Evolutionary conservation across 2,329 filamentous ascomycete species (phyloP).

Genomic region (Fonsecaea pedrosoi): DNA sequence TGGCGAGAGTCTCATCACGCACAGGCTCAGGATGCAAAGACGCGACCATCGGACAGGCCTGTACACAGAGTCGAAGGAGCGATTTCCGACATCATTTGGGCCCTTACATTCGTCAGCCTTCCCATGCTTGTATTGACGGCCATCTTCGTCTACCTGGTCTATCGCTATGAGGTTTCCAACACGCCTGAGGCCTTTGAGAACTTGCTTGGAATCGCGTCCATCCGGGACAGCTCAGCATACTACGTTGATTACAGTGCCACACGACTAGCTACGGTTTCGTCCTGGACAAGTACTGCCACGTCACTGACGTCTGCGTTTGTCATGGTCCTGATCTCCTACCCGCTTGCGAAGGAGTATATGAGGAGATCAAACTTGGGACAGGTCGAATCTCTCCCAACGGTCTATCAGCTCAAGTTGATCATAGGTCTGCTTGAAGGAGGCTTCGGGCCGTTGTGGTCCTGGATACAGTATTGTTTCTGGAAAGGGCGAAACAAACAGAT

Average conservation of each 20-base stretch:
- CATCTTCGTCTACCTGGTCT: conserved; percentile 22
- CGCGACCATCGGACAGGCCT: neutral
- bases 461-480: conserved; percentile 14
- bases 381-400: conserved; percentile 7
- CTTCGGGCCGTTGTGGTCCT: conserved; percentile 5
- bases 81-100: conserved; percentile 22
- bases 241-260: conserved; percentile 37
- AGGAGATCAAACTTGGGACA: conserved; percentile 14
- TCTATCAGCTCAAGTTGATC: conserved; percentile 13
- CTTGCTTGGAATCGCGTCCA: neutral
- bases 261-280: conserved; percentile 35
- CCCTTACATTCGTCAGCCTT: conserved; percentile 14
- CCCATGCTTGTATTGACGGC: conserved; percentile 26
- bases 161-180: conserved; percentile 18
- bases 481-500: neutral
- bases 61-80: conserved; percentile 6
- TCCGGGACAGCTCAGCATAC: conserved; percentile 25
- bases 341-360: conserved; percentile 32
- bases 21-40: neutral
- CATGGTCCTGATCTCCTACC: conserved; percentile 40
- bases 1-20: neutral
- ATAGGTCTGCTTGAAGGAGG: conserved; percentile 13
- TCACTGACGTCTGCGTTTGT: conserved; percentile 39
- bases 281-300: conserved; percentile 39
- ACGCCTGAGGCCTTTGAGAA: neutral